Conservation (phyloP, 2,329 filamentous ascomycete genomes). For the Chrysoporthe puriensis region DNA sequence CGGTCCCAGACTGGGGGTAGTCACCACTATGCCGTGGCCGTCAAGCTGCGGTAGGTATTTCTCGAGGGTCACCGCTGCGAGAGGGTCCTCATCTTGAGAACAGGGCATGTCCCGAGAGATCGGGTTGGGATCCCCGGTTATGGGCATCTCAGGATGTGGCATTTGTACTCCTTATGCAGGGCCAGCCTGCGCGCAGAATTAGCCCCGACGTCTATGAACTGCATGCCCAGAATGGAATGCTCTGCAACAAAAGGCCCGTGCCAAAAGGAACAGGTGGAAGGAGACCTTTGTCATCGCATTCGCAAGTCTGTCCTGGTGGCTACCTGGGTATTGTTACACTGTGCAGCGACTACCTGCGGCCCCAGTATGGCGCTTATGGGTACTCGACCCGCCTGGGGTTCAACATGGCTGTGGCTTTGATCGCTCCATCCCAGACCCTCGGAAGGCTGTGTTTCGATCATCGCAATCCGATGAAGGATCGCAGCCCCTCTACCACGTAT, state of each 20-base stretch:
- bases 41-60: neutral
- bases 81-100: neutral
- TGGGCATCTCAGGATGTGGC: neutral
- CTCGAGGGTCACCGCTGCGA: neutral
- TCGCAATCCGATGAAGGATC: neutral
- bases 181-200: constrained; percentile 10
- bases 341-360: constrained; percentile 8
- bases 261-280: constrained; percentile 9
- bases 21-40: neutral
- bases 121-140: neutral
- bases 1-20: neutral
- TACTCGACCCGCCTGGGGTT: neutral
- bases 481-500: neutral
- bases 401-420: neutral
- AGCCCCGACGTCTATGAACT: constrained; percentile 16
- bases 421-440: neutral
- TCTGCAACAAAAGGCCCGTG: constrained; percentile 20
- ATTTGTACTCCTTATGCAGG: constrained; percentile 17
- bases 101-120: constrained; percentile 10
- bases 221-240: constrained; percentile 22
- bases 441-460: constrained; percentile 4
- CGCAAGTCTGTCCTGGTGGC: neutral
- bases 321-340: constrained; percentile 5
- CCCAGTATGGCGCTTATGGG: neutral
- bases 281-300: neutral